These are phyloP conservation scores for Eruca vesicaria DNA, from an alignment of 441 rosid genomes.

Conservation along the genomic window DNA sequence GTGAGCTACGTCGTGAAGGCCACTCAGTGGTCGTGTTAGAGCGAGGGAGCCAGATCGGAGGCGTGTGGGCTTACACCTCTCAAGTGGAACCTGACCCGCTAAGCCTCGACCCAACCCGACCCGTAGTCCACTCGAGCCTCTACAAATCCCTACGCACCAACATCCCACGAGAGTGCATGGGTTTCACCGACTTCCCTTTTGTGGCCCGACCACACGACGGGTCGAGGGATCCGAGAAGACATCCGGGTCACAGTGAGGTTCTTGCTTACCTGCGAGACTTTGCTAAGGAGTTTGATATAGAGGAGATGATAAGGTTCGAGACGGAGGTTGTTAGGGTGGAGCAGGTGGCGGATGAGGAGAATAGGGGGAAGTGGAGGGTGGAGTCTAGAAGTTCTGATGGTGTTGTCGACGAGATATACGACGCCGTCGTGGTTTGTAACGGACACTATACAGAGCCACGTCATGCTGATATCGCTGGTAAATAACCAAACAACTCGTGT, in stretches of 20 bases:
- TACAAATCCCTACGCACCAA: slow-evolving; percentile 75
- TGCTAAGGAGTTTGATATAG: slow-evolving; percentile 58
- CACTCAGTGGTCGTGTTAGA: slow-evolving; percentile 68
- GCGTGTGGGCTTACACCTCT: slow-evolving; percentile 70
- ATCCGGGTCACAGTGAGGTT: slow-evolving; percentile 77
- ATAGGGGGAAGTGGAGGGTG: slow-evolving; percentile 22
- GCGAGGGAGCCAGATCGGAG: slow-evolving; percentile 51
- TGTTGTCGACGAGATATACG: slow-evolving; percentile 48
- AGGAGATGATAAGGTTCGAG: slow-evolving; percentile 62
- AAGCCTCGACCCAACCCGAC: slow-evolving; percentile 41
- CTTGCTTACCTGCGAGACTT: slow-evolving; percentile 61
- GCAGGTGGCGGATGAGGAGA: slow-evolving; percentile 9
- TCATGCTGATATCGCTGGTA: slow-evolving; percentile 43
- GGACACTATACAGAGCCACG: slow-evolving; percentile 83
- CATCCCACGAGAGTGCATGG: slow-evolving; percentile 72
- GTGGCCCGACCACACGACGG: slow-evolving; percentile 35
- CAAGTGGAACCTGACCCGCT: slow-evolving; percentile 40
- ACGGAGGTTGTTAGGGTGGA: slow-evolving; percentile 51
- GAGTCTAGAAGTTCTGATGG: slow-evolving; percentile 48
- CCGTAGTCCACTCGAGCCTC: slow-evolving; percentile 64
- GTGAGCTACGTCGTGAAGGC: slow-evolving; percentile 58
- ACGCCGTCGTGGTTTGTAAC: slow-evolving; percentile 64
- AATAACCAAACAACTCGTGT: slow-evolving; percentile 10
- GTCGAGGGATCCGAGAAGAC: slow-evolving; percentile 63
- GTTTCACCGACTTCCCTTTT: slow-evolving; percentile 68